Percentiles rank a stretch among this genome's conserved stretches.
Evolutionary conservation across 2,329 filamentous ascomycete species (phyloP).

Genomic region (Fusarium sp.): DNA sequence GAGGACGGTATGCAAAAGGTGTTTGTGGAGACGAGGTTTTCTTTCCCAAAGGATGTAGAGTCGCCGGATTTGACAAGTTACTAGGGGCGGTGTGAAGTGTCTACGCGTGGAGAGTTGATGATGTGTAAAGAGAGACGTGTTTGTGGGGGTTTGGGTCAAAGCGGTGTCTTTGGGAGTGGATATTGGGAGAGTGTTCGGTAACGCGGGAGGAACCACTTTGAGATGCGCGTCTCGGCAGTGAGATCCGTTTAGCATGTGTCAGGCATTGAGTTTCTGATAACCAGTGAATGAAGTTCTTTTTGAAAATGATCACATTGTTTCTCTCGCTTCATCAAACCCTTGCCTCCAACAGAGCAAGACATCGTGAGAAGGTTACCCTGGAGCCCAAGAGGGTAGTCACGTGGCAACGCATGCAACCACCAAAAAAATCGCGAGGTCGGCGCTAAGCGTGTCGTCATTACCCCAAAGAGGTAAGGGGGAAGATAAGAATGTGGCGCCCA

Average conservation of each 20-base stretch:
- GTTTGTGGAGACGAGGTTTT: conserved; percentile 68
- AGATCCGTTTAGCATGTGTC: background rate
- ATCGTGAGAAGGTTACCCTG: conserved; percentile 18
- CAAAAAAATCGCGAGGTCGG: background rate
- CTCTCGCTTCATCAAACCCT: background rate
- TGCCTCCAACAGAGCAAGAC: background rate
- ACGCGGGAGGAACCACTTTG: background rate
- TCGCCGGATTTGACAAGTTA: conserved; percentile 32
- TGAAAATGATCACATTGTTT: background rate
- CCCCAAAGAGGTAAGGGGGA: conserved; percentile 5
- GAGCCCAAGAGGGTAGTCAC: conserved; percentile 4
- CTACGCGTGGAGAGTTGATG: background rate
- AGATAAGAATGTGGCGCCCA: conserved; percentile 27
- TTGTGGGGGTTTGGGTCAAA: background rate
- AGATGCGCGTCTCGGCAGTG: background rate
- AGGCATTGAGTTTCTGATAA: background rate
- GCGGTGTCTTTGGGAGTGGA: background rate
- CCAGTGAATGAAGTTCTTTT: background rate
- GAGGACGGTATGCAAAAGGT: conserved; percentile 83
- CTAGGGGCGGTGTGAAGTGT: conserved; percentile 3
- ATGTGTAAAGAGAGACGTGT: background rate
- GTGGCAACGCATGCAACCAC: background rate
- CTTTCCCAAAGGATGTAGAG: conserved; percentile 52
- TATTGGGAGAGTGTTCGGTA: background rate
- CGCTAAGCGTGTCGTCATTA: conserved; percentile 33